Percentiles rank a stretch among this genome's conserved stretches.
Evolutionary conservation across 345 rosid genomes (phyloP).

Genomic region (Eucalyptus microcorys): DNA sequence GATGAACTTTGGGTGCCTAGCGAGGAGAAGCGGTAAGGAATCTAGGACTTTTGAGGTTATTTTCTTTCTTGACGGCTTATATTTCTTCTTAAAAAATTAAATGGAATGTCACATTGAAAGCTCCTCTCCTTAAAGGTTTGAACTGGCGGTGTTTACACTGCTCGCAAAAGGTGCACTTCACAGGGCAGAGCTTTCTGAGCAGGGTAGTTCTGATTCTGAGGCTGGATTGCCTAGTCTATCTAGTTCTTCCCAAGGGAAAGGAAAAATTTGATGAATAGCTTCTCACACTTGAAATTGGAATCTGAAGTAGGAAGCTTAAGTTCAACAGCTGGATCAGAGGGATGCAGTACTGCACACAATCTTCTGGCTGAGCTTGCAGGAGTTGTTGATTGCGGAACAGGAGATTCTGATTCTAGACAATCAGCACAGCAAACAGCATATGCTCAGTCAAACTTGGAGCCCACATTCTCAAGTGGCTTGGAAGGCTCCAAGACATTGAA

Average conservation of each 20-base stretch:
- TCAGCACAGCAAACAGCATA: constrained; percentile 27
- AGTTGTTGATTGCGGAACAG: constrained; percentile 35
- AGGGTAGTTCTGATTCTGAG: constrained; percentile 39
- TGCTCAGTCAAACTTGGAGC: constrained; percentile 25
- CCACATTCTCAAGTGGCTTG: constrained; percentile 12
- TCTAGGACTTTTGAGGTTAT: background rate
- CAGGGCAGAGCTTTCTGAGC: constrained; percentile 43
- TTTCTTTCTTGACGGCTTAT: background rate
- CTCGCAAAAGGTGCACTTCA: constrained; percentile 58
- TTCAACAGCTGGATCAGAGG: constrained; percentile 30
- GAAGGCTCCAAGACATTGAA: constrained; percentile 23
- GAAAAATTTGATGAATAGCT: constrained; percentile 30
- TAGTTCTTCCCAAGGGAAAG: constrained; percentile 43
- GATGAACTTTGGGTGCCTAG: constrained; percentile 89
- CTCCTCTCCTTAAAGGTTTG: constrained; percentile 50
- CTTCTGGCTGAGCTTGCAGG: constrained; percentile 41
- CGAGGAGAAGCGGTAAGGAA: constrained; percentile 85
- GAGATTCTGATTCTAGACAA: constrained; percentile 32
- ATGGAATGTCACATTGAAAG: background rate
- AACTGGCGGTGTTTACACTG: constrained; percentile 66
- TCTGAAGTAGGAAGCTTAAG: constrained; percentile 40
- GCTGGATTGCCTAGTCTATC: constrained; percentile 22
- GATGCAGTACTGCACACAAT: constrained; percentile 17
- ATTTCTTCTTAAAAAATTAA: background rate
- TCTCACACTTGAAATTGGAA: constrained; percentile 36